These are phyloP conservation scores for Diaporthe nobilis DNA, from an alignment of 2,329 filamentous ascomycete species.

Conservation along the genomic window DNA sequence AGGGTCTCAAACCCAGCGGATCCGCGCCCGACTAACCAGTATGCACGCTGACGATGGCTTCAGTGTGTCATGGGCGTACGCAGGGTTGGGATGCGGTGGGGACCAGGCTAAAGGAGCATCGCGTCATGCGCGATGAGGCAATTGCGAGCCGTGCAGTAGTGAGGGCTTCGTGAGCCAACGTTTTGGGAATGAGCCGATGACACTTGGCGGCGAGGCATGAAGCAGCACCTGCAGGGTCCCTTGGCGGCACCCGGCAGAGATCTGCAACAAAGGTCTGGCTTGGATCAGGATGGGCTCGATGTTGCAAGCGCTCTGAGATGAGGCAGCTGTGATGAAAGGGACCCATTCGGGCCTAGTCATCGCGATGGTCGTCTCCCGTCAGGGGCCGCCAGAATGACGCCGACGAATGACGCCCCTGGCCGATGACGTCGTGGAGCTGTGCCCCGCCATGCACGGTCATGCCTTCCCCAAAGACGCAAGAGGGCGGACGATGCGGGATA, in stretches of 20 bases:
- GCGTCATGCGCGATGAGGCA: slow-evolving; percentile 36
- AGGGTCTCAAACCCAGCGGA: slow-evolving; percentile 1
- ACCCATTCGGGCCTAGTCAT: slow-evolving; percentile 3
- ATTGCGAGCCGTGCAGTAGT: slow-evolving; percentile 16
- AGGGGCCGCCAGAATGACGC: slow-evolving; percentile 32
- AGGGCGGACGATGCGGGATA: slow-evolving; percentile 15
- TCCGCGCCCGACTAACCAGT: background rate
- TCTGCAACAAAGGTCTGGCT: slow-evolving; percentile 14
- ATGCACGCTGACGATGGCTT: slow-evolving; percentile 37
- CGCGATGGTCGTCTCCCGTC: slow-evolving; percentile 15
- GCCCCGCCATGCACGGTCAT: slow-evolving; percentile 32
- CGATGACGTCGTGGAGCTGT: slow-evolving; percentile 29
- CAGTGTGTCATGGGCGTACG: background rate
- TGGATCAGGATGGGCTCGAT: background rate
- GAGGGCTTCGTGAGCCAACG: slow-evolving; percentile 41
- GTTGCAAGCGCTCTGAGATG: slow-evolving; percentile 4
- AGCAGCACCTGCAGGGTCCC: slow-evolving; percentile 23
- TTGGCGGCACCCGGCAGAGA: slow-evolving; percentile 40
- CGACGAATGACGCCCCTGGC: slow-evolving; percentile 12
- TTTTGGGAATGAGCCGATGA: slow-evolving; percentile 36
- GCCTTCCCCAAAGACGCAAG: slow-evolving; percentile 19
- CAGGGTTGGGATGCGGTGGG: background rate
- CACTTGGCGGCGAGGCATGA: slow-evolving; percentile 24
- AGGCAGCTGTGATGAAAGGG: slow-evolving; percentile 17
- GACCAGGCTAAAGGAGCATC: background rate